phyloP scores from a whole-genome alignment of 208 protist species.

The Crithidia fasciculata region DNA sequence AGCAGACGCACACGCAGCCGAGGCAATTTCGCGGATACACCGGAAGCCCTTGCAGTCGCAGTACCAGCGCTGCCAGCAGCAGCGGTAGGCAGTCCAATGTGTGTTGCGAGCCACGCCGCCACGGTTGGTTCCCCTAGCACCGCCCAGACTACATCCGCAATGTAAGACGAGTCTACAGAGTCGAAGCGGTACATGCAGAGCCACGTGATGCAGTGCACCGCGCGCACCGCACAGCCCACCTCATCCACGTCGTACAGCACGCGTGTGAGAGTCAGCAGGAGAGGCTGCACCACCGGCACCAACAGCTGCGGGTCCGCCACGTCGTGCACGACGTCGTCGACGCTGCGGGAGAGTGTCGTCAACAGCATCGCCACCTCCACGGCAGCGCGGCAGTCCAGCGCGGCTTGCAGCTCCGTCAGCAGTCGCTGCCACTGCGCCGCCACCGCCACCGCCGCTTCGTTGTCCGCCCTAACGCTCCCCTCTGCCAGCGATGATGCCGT shows the following conservation, averaged over 20 bases:
- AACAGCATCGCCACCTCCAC: slow-evolving; percentile 46
- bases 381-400: slow-evolving; percentile 42
- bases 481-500: background rate
- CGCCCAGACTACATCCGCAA: slow-evolving; percentile 27
- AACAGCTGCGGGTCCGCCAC: slow-evolving; percentile 21
- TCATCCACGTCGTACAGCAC: slow-evolving; percentile 56
- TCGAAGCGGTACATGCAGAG: slow-evolving; percentile 81
- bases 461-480: background rate
- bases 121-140: slow-evolving; percentile 10
- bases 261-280: slow-evolving; percentile 40
- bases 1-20: slow-evolving; percentile 64
- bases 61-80: background rate
- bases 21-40: background rate
- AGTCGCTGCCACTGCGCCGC: slow-evolving; percentile 20
- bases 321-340: slow-evolving; percentile 46
- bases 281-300: background rate
- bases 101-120: slow-evolving; percentile 8
- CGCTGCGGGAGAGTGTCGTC: slow-evolving; percentile 37
- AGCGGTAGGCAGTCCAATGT: background rate
- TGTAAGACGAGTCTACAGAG: slow-evolving; percentile 47
- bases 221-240: slow-evolving; percentile 44
- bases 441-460: slow-evolving; percentile 12
- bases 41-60: background rate
- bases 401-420: slow-evolving; percentile 12
- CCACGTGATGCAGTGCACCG: slow-evolving; percentile 62